phyloP scores from a whole-genome alignment of 345 rosid species.

The Ailanthus altissimus region DNA sequence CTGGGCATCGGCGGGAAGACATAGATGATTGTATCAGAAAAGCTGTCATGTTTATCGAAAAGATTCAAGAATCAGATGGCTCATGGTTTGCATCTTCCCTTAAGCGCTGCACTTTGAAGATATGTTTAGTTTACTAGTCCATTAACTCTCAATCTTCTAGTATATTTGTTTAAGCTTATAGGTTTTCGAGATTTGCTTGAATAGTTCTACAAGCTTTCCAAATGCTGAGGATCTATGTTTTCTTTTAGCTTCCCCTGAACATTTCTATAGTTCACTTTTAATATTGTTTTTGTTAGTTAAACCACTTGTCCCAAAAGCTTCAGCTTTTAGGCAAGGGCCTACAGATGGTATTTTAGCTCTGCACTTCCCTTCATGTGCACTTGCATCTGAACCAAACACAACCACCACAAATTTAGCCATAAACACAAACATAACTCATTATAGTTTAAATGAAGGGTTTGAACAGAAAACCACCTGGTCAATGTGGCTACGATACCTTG shows the following conservation, averaged over 20 bases:
- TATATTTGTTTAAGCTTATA: neutral
- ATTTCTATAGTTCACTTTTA: neutral
- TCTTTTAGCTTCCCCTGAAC: constrained; percentile 5
- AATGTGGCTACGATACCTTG: too few species aligned
- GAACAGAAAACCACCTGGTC: too few species aligned
- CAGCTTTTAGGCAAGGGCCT: too few species aligned
- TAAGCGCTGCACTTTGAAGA: constrained; percentile 6
- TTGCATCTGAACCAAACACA: too few species aligned
- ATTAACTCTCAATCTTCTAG: neutral
- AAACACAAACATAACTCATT: too few species aligned
- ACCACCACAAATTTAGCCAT: too few species aligned
- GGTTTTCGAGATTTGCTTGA: constrained; percentile 8
- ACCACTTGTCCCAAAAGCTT: too few species aligned
- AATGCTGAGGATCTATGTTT: neutral
- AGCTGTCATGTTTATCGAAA: constrained; percentile 66
- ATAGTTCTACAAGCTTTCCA: constrained; percentile 5
- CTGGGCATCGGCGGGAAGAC: constrained; percentile 77
- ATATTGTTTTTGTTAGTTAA: neutral
- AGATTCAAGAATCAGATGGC: constrained; percentile 76
- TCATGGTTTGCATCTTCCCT: constrained; percentile 70
- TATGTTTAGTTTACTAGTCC: neutral
- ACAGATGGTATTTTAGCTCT: too few species aligned
- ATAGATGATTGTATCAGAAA: constrained; percentile 70
- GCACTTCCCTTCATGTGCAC: too few species aligned
- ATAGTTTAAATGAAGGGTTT: too few species aligned